These are phyloP conservation scores for Diaporthe sp. DNA, from an alignment of 2,329 filamentous ascomycete species.

Conservation along the genomic window DNA sequence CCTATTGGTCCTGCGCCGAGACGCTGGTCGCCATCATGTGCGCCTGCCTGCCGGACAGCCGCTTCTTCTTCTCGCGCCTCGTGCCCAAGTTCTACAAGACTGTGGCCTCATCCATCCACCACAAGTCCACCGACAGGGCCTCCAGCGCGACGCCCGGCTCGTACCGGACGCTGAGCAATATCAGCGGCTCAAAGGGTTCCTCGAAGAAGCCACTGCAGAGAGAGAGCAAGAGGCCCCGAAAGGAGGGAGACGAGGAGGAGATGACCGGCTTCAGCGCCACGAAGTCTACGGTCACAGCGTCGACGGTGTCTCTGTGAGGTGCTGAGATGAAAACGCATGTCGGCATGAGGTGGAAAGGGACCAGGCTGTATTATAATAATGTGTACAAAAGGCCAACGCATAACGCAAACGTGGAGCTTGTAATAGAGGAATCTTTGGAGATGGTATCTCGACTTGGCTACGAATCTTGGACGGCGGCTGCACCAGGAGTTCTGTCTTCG, in stretches of 20 bases:
- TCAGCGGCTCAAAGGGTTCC: constrained; percentile 18
- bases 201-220: not conserved
- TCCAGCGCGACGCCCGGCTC: not conserved
- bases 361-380: not conserved
- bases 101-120: not conserved
- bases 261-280: constrained; percentile 1
- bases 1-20: constrained; percentile 20
- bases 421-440: not conserved
- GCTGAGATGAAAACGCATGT: not conserved
- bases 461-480: not conserved
- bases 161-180: not conserved
- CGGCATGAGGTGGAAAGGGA: not conserved
- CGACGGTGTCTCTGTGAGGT: not conserved
- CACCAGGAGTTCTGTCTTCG: not conserved
- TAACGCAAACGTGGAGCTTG: too few species aligned
- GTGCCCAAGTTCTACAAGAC: constrained; percentile 27
- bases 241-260: not conserved
- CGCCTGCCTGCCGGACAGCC: constrained; percentile 31
- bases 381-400: not conserved
- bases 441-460: not conserved
- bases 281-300: not conserved
- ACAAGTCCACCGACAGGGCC: constrained; percentile 10
- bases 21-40: constrained; percentile 26
- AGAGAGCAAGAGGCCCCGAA: not conserved
- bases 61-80: constrained; percentile 31